phyloP scores from a whole-genome alignment of 2,329 filamentous ascomycete species.

The Calonectria fujianensis region DNA sequence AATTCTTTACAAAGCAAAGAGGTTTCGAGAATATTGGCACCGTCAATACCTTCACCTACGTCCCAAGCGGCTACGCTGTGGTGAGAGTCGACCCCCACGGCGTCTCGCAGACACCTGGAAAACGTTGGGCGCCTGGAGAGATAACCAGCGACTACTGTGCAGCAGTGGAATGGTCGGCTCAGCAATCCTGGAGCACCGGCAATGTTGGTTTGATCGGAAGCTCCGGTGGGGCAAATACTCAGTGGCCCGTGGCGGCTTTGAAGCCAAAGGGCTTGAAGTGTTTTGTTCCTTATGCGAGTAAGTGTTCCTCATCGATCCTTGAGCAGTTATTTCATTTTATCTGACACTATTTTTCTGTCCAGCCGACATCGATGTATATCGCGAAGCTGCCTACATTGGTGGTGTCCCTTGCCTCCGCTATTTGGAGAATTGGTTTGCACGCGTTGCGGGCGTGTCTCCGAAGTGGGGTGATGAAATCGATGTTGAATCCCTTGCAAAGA shows the following conservation, averaged over 20 bases:
- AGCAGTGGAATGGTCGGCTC: slow-evolving; percentile 6
- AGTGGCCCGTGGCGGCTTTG: slow-evolving; percentile 7
- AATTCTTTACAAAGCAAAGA: slow-evolving; percentile 5
- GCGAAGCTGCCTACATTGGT: neutral
- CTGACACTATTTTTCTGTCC: neutral
- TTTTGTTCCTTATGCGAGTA: slow-evolving; percentile 15
- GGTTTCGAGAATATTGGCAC: slow-evolving; percentile 4
- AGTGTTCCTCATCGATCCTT: neutral
- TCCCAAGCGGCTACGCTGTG: slow-evolving; percentile 1
- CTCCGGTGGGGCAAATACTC: slow-evolving; percentile 8
- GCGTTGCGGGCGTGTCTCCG: neutral
- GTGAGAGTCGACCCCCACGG: neutral
- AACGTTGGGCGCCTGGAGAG: slow-evolving; percentile 3
- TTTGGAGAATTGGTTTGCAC: slow-evolving; percentile 14
- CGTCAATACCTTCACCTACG: slow-evolving; percentile 3
- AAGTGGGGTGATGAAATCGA: slow-evolving; percentile 1
- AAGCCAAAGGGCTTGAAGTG: slow-evolving; percentile 9
- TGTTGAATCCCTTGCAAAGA: neutral
- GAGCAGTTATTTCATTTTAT: neutral
- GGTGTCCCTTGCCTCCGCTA: slow-evolving; percentile 1
- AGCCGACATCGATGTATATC: slow-evolving; percentile 15
- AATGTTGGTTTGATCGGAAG: slow-evolving; percentile 3
- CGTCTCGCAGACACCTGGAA: slow-evolving; percentile 1
- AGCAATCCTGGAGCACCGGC: neutral
- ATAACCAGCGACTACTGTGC: neutral